These are phyloP conservation scores for Tillandsia fasciculata DNA, from an alignment of 176 grass and related monocot genomes.

Conservation along the genomic window DNA sequence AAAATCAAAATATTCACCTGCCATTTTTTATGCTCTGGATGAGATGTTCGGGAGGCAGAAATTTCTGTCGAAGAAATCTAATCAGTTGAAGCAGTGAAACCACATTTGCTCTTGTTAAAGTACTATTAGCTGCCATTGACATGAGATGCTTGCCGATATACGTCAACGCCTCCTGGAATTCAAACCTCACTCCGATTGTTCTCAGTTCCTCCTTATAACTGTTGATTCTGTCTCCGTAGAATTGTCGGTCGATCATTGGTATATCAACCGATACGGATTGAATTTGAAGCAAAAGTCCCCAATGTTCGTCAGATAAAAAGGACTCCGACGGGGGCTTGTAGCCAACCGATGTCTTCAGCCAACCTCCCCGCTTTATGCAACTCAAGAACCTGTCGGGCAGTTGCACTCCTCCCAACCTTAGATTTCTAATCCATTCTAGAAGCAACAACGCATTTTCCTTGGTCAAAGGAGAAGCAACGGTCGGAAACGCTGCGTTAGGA, in stretches of 20 bases:
- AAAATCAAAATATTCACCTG: too few relatives aligned
- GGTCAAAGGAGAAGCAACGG: slow-evolving; percentile 32
- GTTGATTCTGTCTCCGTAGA: slow-evolving; percentile 31
- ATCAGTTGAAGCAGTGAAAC: slow-evolving; percentile 49
- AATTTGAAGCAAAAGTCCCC: slow-evolving; percentile 47
- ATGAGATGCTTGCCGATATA: slow-evolving; percentile 41
- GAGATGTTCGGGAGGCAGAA: slow-evolving; percentile 30
- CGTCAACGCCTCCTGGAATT: slow-evolving; percentile 34
- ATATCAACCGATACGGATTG: slow-evolving; percentile 45
- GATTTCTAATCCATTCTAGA: slow-evolving; percentile 47
- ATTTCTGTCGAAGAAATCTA: slow-evolving; percentile 34
- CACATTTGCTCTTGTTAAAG: slow-evolving; percentile 38
- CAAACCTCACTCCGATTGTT: slow-evolving; percentile 45
- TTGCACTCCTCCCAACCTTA: background rate
- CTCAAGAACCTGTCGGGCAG: slow-evolving; percentile 31
- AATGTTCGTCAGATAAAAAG: slow-evolving; percentile 35
- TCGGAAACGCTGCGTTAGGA: slow-evolving; percentile 33
- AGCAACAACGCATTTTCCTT: slow-evolving; percentile 56
- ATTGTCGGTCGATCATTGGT: slow-evolving; percentile 50
- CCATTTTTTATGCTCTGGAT: slow-evolving; percentile 32
- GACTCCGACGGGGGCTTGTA: slow-evolving; percentile 49
- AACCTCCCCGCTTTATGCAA: slow-evolving; percentile 39
- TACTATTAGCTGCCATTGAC: slow-evolving; percentile 20
- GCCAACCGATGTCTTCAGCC: slow-evolving; percentile 55
- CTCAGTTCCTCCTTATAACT: slow-evolving; percentile 39